phyloP scores from a whole-genome alignment of 176 grass and related monocot genomes.

The Tillandsia fasciculata region DNA sequence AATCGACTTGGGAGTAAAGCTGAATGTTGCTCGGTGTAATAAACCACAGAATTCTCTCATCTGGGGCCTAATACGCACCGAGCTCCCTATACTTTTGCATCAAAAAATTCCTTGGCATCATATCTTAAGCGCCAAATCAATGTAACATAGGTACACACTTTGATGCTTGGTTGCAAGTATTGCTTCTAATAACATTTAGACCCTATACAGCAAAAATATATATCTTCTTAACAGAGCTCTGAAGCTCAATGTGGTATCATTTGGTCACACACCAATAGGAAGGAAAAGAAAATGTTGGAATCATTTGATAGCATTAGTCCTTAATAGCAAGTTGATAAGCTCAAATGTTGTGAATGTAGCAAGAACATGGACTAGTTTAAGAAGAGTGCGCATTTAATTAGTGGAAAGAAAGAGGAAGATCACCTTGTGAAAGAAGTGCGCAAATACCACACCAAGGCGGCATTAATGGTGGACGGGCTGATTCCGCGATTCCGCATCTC shows the following conservation, averaged over 20 bases:
- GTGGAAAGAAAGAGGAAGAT: neutral
- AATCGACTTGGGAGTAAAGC: too few relatives aligned
- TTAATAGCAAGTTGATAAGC: neutral
- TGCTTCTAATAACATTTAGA: neutral
- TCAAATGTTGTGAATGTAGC: neutral
- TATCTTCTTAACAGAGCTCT: too few relatives aligned
- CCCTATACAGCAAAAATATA: neutral
- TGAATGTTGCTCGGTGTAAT: constrained; percentile 49
- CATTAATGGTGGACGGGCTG: constrained; percentile 48
- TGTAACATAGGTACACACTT: constrained; percentile 15
- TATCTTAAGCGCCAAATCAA: constrained; percentile 40
- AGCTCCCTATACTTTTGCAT: constrained; percentile 57
- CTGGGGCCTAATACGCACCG: constrained; percentile 65
- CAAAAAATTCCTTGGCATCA: constrained; percentile 42
- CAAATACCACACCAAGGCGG: neutral
- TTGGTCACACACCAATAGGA: too few relatives aligned
- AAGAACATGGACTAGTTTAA: neutral
- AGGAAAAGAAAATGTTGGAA: neutral
- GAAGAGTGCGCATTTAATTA: neutral
- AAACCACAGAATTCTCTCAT: constrained; percentile 65
- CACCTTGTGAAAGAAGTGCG: constrained; percentile 8
- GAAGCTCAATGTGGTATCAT: too few relatives aligned
- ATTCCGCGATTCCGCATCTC: constrained; percentile 45
- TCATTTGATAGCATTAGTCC: neutral
- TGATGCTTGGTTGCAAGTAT: neutral